Evolutionary conservation across 2,329 filamentous ascomycete genomes (phyloP), one percentile per base, ranked within the genome.

Genomic region (Colletotrichum agaves): DNA sequence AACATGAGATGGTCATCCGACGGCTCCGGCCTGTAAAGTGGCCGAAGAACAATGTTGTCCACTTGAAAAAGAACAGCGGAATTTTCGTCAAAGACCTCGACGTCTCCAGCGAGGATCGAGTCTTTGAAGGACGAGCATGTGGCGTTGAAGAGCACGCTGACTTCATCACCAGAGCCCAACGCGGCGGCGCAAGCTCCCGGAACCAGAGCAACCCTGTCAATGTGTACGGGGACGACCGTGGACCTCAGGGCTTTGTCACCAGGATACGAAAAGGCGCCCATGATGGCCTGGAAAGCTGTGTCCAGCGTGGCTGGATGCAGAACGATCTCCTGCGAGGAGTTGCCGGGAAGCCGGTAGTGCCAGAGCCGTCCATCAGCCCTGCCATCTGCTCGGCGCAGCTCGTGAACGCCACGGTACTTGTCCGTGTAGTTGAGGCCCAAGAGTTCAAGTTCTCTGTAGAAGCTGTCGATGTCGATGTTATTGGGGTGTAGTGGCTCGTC

Each of bases 261-360:
- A 10, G 80, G 80, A 15, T 69, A 74, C 13, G 73, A 73, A 49
- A 73, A 75, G 1, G 78, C 78, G 1, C 74, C 68, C 6, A 80
- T 71, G 33, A 75, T 60, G 3, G 74, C 64, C 60, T 82, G 80
- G 59, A 82, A 74, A 0, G 76, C 74, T 0, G 72, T 68, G 49
- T 81, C 79, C 0, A 82, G 69, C 4, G 72, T 65, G 0, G 70
- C 75, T 0, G 79, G 79, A 44, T 81, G 79, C 0, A 81, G 66
- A 2, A 63, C 33, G 5, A 63, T 35, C 10, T 35, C 49, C n/a
- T 13, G n/a, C 49, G 10, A 13, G 19, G 33, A 35, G 0, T 33
- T 43, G n/a, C 33, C 19, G 6, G 31, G 19, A 11, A 58, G 61
- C 3, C 61, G 41, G 33, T 37, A 35, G 7, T 53, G 21, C 15